Evolutionary conservation across 495 filamentous ascomycete genomes (phyloP), one percentile per base, ranked within the genome.

Genomic region (Oleoguttula mirabilis): DNA sequence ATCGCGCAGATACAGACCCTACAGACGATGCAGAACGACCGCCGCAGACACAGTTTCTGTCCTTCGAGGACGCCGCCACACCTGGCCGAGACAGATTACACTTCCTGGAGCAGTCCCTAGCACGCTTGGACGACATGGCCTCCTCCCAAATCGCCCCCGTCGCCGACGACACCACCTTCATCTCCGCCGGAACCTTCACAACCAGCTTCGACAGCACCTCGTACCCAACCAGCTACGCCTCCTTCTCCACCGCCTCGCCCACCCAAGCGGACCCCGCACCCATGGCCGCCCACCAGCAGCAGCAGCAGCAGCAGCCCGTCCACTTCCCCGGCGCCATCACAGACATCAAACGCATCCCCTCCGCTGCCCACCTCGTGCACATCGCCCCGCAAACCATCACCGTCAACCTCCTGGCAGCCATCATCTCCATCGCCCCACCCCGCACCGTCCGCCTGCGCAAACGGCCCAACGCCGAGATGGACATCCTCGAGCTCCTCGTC

Each of bases 371-470:
- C 56, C 61, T 96, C 1, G 54, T 61, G 10, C 73, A 72, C 2
- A 84, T 94, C 41, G 62, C 65, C 20, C 86, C 86, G 1, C 80
- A 86, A 58, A 93, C 86, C 3, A 77, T 85, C 66, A 76, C 70
- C 1, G 72, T 86, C 38, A 85, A 85, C 52, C 53, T 94, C 8
- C 70, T 95, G 12, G 80, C 80, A 12, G 83, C 79, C 8, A 65
- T 95, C 45, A 78, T 94, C 41, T 73, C 78, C 24, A 67, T 87
- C 36, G 67, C 78, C 3, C 66, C 75, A 21, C 69, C 78, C 2
- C 77, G 82, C n/a, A 70, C 66, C 17, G 64, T 80, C 30, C 60
- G 64, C 19, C 68, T 71, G 54, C 69, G 72, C 0, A 65, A 62
- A 43, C 58, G 50, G 19, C 32, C 32, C 10, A 61, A 62, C 32